Base-by-base conservation (phyloP, 2,329 filamentous ascomycete species). In the Neonectria faginata region DNA sequence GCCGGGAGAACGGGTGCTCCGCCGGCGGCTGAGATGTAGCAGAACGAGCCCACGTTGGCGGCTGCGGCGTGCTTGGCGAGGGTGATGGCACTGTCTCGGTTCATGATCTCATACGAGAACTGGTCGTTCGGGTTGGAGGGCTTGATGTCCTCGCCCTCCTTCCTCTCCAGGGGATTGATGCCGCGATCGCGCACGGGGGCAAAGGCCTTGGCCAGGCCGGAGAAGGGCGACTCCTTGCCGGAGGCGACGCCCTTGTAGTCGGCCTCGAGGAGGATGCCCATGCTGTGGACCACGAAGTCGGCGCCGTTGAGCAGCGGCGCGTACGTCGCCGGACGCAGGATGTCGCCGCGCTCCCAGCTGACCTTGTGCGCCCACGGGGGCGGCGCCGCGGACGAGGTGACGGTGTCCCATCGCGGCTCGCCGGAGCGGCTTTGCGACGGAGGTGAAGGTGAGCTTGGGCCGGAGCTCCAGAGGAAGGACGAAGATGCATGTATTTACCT, bases 51-150 rank as follows among this genome's bases (percentile, higher is more conserved):
- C 14, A 91, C 90, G 39, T 88, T 84, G 64, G 88, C 87, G 36
- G 81, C 81, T 27, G 86, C 85, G 2, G 94, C 89, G 76, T 95
- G 92, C 74, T 91, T 89, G 14, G 95, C 96, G 14, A 97, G 85
- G 59, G 91, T 87, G 66, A 98, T 88, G 52, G 95, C 95, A 81
- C 84, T 88, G 81, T 98, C 95, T 62, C 96, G 88, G 81, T 99
- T 99, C 93, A 99, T 97, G 65, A 94, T 85, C 82, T 98, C 96
- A 82, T 99, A 99, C 18, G 95, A 97, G 73, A 97, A 84, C 80
- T 96, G 92, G 27, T 90, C 89, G 71, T 89, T 89, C 50, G 83
- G 86, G 77, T 92, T 89, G 57, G 89, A 84, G 1, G 90, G 86
- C 70, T 86, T 84, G 70, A 94, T 85, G 65, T 87, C 84, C 66